Evolutionary conservation across 2,329 filamentous ascomycete genomes (phyloP), one percentile per base, ranked within the genome.

Genomic region (Fusarium buxicola): DNA sequence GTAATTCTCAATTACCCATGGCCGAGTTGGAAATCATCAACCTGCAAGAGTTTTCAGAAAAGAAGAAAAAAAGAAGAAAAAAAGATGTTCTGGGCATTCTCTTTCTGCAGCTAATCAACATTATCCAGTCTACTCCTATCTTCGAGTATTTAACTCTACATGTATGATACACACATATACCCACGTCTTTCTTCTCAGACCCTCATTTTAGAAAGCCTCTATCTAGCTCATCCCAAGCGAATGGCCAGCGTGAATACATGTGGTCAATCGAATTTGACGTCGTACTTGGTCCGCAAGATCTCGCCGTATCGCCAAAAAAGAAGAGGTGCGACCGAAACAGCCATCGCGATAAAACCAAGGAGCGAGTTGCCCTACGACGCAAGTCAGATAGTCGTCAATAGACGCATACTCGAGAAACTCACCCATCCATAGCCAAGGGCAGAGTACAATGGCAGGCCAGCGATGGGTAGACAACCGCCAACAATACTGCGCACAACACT

Each of bases 381-480:
- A 2, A 3, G 7, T 34, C 1, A 58, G 31, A 16, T 3, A 4
- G n/a, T 24, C 7, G 9, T 18, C 12, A 3, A 45, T 2, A 8
- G 5, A 3, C 5, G 5, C 2, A 5, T 4, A 4, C 8, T 24
- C n/a, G 2, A 5, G 5, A 0, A 5, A 18, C 55, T 47, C 0
- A 36, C 57, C 57, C 55, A 54, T 47, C 55, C 40, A 7, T 60
- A 60, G 3, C 57, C 57, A 21, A 60, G 55, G 8, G 35, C 30
- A 1, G 55, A 53, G 16, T 60, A 60, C 1, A 59, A 10, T 1
- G 55, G 48, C 7, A 59, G 25, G 0, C 55, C 57, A 2, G 48
- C 47, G 2, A 60, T 59, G 1, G 57, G 57, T 6, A 54, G 40
- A 16, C 41, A 54, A 1, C 55, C 55, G 2, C 57, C 57, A 0